Evolutionary conservation across 108 stramenopile genomes (phyloP).

Genomic region (Nitzschia sp.): DNA sequence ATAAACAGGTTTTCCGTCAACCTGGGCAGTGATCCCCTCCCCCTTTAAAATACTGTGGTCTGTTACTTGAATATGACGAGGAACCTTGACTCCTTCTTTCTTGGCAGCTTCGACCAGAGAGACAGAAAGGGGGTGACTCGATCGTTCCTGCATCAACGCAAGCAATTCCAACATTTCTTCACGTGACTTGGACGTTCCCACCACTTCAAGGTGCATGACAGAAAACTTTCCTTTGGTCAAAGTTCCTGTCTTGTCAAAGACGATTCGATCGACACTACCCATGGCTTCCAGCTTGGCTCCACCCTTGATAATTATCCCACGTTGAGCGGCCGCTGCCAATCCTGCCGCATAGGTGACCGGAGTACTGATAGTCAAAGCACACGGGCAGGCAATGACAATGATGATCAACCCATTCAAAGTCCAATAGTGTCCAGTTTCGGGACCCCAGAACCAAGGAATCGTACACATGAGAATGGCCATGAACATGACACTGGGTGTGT

Average conservation of each 20-base stretch:
- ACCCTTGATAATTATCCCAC: slow-evolving; percentile 87
- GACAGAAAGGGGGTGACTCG: slow-evolving; percentile 82
- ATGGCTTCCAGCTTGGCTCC: slow-evolving; percentile 83
- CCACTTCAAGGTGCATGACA: slow-evolving; percentile 55
- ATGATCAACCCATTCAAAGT: slow-evolving; percentile 77
- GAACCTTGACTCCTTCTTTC: slow-evolving; percentile 54
- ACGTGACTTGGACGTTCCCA: slow-evolving; percentile 46
- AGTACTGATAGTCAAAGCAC: slow-evolving; percentile 90
- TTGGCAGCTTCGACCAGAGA: slow-evolving; percentile 78
- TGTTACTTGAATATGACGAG: slow-evolving; percentile 30
- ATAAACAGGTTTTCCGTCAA: slow-evolving; percentile 56
- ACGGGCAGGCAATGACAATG: slow-evolving; percentile 93
- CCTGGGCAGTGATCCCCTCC: slow-evolving; percentile 75
- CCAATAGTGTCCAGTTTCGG: slow-evolving; percentile 70
- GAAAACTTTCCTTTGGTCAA: slow-evolving; percentile 79
- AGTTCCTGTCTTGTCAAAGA: slow-evolving; percentile 92
- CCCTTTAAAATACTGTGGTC: slow-evolving; percentile 81
- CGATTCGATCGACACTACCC: slow-evolving; percentile 66
- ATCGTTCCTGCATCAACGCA: slow-evolving; percentile 79
- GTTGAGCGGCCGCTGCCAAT: slow-evolving; percentile 82
- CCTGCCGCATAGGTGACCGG: slow-evolving; percentile 91
- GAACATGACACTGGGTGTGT: slow-evolving; percentile 83
- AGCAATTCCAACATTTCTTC: slow-evolving; percentile 66
- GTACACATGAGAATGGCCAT: slow-evolving; percentile 74
- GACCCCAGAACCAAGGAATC: slow-evolving; percentile 77